Conservation (phyloP, 2,329 filamentous ascomycete species). For the Penicillium janthinellum region DNA sequence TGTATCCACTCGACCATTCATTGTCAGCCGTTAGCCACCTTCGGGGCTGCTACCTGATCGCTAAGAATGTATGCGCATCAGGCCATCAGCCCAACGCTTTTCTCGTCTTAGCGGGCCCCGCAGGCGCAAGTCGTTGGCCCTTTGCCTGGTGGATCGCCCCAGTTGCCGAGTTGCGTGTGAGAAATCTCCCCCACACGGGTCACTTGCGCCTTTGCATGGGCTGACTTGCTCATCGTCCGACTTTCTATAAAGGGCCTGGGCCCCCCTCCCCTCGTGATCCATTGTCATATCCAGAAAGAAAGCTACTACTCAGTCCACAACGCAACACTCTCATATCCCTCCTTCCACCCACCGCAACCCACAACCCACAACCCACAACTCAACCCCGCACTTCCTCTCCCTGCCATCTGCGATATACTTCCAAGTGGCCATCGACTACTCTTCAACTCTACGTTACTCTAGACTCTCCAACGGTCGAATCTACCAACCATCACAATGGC, state of each 20-base stretch:
- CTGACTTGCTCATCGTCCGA: conserved; percentile 12
- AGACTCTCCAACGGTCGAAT: background rate
- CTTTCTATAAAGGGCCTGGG: conserved; percentile 14
- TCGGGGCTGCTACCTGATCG: background rate
- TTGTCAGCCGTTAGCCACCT: background rate
- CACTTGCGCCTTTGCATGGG: conserved; percentile 22
- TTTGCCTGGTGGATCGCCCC: background rate
- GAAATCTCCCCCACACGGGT: conserved; percentile 18
- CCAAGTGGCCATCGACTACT: background rate
- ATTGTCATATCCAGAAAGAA: background rate
- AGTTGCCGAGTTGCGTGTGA: background rate
- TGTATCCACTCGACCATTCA: too few species aligned
- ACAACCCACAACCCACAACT: background rate
- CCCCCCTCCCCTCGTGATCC: background rate
- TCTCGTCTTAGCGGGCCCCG: conserved; percentile 14
- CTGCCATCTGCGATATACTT: background rate
- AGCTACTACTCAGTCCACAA: background rate
- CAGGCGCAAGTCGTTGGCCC: conserved; percentile 2
- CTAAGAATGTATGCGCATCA: background rate
- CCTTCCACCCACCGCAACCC: background rate
- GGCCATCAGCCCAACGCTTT: conserved; percentile 19
- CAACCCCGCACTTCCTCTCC: background rate
- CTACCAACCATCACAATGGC: conserved; percentile 18
- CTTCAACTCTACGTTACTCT: background rate
- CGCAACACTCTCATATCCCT: background rate